These are phyloP conservation scores for Eleusine indica DNA, from an alignment of 176 grass and related monocot genomes.

Conservation along the genomic window DNA sequence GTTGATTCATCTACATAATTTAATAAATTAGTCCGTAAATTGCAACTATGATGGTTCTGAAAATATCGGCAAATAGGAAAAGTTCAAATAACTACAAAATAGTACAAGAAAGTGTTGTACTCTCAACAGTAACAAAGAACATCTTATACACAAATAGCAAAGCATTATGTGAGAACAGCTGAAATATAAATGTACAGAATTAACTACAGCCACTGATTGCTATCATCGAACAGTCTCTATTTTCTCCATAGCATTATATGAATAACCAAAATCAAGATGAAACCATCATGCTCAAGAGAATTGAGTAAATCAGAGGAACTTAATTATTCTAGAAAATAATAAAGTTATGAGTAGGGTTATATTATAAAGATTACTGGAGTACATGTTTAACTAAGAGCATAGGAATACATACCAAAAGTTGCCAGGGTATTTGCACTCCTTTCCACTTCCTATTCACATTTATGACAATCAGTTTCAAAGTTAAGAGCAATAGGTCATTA, in stretches of 20 bases:
- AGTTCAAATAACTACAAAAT: background rate
- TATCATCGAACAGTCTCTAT: background rate
- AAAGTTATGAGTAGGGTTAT: background rate
- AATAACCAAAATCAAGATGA: slow-evolving; percentile 7
- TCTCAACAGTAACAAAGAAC: background rate
- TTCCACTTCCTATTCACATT: slow-evolving; percentile 54
- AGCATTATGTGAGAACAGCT: background rate
- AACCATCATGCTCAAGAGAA: background rate
- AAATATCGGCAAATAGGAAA: background rate
- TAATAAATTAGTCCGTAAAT: background rate
- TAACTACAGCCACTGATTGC: background rate
- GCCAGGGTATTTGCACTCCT: slow-evolving; percentile 74
- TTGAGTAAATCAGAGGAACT: background rate
- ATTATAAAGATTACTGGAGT: background rate
- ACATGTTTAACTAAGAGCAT: slow-evolving; percentile 13
- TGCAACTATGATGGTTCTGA: background rate
- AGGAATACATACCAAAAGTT: slow-evolving; percentile 70
- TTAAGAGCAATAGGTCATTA: slow-evolving; percentile 16
- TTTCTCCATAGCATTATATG: background rate
- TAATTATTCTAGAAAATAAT: background rate
- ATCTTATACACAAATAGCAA: background rate
- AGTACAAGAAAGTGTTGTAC: background rate
- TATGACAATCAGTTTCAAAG: background rate
- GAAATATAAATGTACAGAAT: background rate
- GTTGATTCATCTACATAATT: slow-evolving; percentile 83